These are phyloP conservation scores for Irpex rosettiformis DNA, from an alignment of 1,284 basidiomycete species.

Conservation along the genomic window DNA sequence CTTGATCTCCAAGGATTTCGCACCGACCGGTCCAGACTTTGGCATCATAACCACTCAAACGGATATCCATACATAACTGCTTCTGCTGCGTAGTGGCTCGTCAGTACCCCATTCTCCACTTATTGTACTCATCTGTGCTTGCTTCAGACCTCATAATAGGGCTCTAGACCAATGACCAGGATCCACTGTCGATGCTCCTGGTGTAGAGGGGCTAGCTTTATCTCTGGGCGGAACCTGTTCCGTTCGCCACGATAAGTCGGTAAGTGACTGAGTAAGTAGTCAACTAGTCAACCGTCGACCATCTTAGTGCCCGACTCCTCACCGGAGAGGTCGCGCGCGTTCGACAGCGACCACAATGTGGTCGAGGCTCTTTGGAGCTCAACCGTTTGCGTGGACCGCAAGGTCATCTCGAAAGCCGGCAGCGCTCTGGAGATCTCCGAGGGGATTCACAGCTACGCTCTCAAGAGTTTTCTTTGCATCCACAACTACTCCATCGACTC, in stretches of 20 bases:
- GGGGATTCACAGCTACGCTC: neutral
- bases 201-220: neutral
- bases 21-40: neutral
- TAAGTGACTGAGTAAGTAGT: no score
- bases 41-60: neutral
- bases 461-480: neutral
- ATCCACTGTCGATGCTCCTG: neutral
- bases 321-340: neutral
- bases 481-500: neutral
- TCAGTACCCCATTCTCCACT: neutral
- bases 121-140: neutral
- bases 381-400: neutral
- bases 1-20: no score
- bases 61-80: neutral
- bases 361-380: neutral
- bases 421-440: neutral
- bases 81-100: neutral
- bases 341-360: neutral
- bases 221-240: neutral
- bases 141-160: neutral
- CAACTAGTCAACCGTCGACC: no score
- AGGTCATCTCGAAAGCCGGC: neutral
- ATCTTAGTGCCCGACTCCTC: neutral
- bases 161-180: neutral
- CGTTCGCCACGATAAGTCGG: neutral